phyloP scores from a whole-genome alignment of 2,329 filamentous ascomycete species.

The Hirsutella rhossiliensis region DNA sequence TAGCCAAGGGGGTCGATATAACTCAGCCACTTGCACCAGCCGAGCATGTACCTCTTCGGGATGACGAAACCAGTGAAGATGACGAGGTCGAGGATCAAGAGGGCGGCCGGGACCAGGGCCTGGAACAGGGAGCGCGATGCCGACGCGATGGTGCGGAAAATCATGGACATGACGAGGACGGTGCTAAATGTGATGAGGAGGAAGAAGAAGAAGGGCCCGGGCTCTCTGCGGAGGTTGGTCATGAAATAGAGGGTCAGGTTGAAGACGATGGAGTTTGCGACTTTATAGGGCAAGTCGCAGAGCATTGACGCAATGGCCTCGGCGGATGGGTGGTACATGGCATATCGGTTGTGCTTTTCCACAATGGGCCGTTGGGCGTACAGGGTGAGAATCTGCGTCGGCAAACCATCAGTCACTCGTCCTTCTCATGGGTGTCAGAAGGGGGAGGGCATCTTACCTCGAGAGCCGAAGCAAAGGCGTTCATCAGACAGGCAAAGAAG shows the following conservation, averaged over 20 bases:
- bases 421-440: neutral
- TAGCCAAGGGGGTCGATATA: constrained; percentile 73
- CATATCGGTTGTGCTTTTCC: constrained; percentile 79
- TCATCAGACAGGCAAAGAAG: constrained; percentile 81
- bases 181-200: constrained; percentile 62
- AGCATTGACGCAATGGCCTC: constrained; percentile 85
- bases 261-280: constrained; percentile 62
- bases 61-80: constrained; percentile 62
- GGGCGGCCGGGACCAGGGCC: constrained; percentile 46
- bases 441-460: constrained; percentile 35
- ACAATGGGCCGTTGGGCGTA: constrained; percentile 87
- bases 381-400: constrained; percentile 57
- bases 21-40: constrained; percentile 75
- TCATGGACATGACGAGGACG: constrained; percentile 72
- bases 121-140: constrained; percentile 58
- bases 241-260: constrained; percentile 80
- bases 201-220: constrained; percentile 78
- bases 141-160: constrained; percentile 74
- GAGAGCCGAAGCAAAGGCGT: constrained; percentile 69
- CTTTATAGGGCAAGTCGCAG: constrained; percentile 68
- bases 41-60: constrained; percentile 56
- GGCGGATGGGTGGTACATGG: constrained; percentile 78
- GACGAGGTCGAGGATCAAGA: constrained; percentile 54
- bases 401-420: neutral
- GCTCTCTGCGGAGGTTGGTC: constrained; percentile 63